These are phyloP conservation scores for Cenchrus americanus DNA, from an alignment of 176 grass and related monocot genomes.

Conservation along the genomic window DNA sequence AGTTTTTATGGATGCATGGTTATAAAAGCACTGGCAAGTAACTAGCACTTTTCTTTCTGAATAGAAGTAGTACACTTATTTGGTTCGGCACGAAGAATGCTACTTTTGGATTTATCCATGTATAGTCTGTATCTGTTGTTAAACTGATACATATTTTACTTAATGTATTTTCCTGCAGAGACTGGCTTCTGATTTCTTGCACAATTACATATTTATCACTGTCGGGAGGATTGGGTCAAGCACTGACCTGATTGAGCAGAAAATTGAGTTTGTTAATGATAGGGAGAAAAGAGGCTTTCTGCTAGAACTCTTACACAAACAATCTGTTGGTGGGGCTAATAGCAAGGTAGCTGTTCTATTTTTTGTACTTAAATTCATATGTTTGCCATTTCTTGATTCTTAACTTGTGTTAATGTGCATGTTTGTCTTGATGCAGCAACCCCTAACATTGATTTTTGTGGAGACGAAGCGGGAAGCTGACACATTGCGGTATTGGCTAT, in stretches of 20 bases:
- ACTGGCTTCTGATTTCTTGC: conserved; percentile 73
- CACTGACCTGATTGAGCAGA: conserved; percentile 82
- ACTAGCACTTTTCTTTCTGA: neutral
- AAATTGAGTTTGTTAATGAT: conserved; percentile 65
- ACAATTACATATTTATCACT: conserved; percentile 85
- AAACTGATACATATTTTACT: conserved; percentile 5
- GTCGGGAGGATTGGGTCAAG: conserved; percentile 84
- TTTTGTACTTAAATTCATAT: neutral
- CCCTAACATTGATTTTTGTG: conserved; percentile 88
- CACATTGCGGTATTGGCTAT: conserved; percentile 59
- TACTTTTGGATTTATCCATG: neutral
- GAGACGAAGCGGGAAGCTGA: conserved; percentile 90
- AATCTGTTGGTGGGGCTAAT: conserved; percentile 42
- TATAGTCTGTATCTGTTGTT: neutral
- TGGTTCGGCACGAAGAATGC: neutral
- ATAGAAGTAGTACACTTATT: neutral
- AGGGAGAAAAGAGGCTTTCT: conserved; percentile 69
- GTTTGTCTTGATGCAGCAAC: conserved; percentile 50
- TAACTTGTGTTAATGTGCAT: conserved; percentile 15
- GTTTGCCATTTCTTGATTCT: neutral
- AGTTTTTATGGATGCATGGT: neutral
- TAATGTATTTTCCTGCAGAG: conserved; percentile 44
- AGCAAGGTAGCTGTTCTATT: conserved; percentile 49
- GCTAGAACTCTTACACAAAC: conserved; percentile 57
- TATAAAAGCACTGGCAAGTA: neutral